Percentiles rank a stretch among this genome's conserved stretches.
These are phyloP conservation scores for Notholithocarpus densiflorus DNA, from an alignment of 306 rosid genomes.

Conservation along the genomic window DNA sequence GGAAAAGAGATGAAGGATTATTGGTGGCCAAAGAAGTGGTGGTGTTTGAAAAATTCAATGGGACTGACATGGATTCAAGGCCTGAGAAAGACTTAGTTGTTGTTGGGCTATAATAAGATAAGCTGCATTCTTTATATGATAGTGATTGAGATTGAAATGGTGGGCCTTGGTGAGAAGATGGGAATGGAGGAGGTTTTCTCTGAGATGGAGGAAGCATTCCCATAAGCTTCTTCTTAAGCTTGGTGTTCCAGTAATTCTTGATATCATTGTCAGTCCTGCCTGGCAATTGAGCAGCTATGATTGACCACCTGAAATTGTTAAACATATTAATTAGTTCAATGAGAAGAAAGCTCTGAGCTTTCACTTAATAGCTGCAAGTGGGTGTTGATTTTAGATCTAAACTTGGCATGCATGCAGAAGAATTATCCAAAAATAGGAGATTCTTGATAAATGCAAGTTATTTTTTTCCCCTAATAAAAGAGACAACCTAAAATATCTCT, in stretches of 20 bases:
- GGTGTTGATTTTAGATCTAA: conserved; percentile 40
- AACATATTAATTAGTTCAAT: background rate
- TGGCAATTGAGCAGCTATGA: conserved; percentile 84
- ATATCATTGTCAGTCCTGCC: conserved; percentile 96
- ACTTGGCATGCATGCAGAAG: conserved; percentile 38
- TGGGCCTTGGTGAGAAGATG: conserved; percentile 19
- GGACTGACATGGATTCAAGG: conserved; percentile 24
- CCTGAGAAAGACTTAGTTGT: conserved; percentile 24
- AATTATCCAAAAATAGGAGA: conserved; percentile 27
- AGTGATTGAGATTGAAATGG: conserved; percentile 16
- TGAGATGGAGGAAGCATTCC: conserved; percentile 39
- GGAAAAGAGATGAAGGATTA: conserved; percentile 32
- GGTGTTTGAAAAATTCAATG: conserved; percentile 24
- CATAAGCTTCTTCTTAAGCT: conserved; percentile 85
- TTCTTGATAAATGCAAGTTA: conserved; percentile 14
- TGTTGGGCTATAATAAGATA: conserved; percentile 20
- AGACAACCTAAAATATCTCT: background rate
- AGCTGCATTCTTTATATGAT: conserved; percentile 24
- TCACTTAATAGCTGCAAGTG: conserved; percentile 17
- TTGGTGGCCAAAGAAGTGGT: conserved; percentile 20
- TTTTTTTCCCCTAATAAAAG: background rate
- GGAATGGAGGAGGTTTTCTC: conserved; percentile 30
- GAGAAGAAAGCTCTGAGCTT: background rate
- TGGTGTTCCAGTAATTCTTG: conserved; percentile 97
- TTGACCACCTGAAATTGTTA: conserved; percentile 71